Conservation (phyloP, 2,329 filamentous ascomycete species). For the Neurospora sp. region DNA sequence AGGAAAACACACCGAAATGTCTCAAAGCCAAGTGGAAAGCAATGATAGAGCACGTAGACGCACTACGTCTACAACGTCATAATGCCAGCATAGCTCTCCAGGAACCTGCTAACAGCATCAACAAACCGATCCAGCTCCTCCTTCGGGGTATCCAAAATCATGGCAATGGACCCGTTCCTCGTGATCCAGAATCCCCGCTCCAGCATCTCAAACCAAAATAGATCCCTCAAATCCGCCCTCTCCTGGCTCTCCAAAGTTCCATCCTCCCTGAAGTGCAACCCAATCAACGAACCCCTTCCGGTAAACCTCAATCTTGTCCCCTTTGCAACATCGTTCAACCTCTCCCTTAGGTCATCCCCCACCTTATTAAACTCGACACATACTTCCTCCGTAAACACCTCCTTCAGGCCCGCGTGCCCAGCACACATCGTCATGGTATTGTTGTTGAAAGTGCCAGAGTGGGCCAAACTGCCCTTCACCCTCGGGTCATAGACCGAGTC, state of each 20-base stretch:
- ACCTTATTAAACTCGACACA: slow-evolving; percentile 16
- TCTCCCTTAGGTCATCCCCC: slow-evolving; percentile 18
- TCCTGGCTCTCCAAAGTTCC: slow-evolving; percentile 21
- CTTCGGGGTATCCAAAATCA: slow-evolving; percentile 29
- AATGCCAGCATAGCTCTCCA: slow-evolving; percentile 13
- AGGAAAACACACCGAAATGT: not conserved
- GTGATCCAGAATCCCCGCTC: slow-evolving; percentile 33
- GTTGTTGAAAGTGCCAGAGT: slow-evolving; percentile 55
- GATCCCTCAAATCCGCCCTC: slow-evolving; percentile 24
- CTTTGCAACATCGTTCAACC: slow-evolving; percentile 9
- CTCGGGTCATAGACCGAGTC: slow-evolving; percentile 36
- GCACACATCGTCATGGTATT: slow-evolving; percentile 42
- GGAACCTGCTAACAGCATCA: slow-evolving; percentile 24
- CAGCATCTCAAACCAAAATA: slow-evolving; percentile 39
- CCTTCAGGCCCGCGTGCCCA: slow-evolving; percentile 26
- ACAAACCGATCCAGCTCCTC: slow-evolving; percentile 32
- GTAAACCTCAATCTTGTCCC: slow-evolving; percentile 19
- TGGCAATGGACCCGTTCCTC: slow-evolving; percentile 29
- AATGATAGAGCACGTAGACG: not conserved
- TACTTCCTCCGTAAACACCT: slow-evolving; percentile 20
- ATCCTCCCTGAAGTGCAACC: slow-evolving; percentile 20
- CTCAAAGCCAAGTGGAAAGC: not conserved
- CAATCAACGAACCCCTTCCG: slow-evolving; percentile 18
- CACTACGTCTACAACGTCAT: slow-evolving; percentile 1
- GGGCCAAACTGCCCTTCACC: slow-evolving; percentile 28